These are phyloP conservation scores for Vinca minor DNA, from an alignment of 257 asterid genomes.

Conservation along the genomic window DNA sequence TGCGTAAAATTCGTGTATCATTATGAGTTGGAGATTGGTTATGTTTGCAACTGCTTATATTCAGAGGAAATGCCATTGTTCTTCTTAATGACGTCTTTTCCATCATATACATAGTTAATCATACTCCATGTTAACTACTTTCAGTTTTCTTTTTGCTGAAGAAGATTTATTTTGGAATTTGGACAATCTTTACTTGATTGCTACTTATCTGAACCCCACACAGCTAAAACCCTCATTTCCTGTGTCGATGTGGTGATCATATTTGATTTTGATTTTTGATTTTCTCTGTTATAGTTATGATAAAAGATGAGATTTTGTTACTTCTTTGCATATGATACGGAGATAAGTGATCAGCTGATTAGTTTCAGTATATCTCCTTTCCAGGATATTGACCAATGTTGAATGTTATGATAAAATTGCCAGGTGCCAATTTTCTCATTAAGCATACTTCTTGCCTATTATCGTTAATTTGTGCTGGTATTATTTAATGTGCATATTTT, in stretches of 20 bases:
- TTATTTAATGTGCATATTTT: neutral
- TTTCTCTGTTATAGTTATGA: neutral
- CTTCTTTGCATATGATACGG: neutral
- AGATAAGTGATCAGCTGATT: neutral
- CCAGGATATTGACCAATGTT: neutral
- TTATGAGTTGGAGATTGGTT: constrained; percentile 7
- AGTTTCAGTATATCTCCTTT: neutral
- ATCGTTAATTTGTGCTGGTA: neutral
- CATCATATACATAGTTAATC: neutral
- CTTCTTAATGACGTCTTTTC: neutral
- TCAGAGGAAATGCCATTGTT: neutral
- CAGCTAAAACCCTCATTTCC: neutral
- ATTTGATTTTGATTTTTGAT: neutral
- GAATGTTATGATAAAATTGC: neutral
- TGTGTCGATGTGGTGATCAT: neutral
- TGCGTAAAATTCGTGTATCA: constrained; percentile 10
- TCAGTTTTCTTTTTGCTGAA: neutral
- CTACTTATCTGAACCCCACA: neutral
- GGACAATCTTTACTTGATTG: neutral
- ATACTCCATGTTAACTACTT: neutral
- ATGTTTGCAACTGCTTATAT: constrained; percentile 7
- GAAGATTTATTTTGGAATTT: neutral
- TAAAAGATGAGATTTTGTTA: neutral
- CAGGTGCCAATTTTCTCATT: neutral
- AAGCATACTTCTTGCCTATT: neutral